Evolutionary conservation across 805 yeast genomes (phyloP).

Genomic region (Priceomyces medius): DNA sequence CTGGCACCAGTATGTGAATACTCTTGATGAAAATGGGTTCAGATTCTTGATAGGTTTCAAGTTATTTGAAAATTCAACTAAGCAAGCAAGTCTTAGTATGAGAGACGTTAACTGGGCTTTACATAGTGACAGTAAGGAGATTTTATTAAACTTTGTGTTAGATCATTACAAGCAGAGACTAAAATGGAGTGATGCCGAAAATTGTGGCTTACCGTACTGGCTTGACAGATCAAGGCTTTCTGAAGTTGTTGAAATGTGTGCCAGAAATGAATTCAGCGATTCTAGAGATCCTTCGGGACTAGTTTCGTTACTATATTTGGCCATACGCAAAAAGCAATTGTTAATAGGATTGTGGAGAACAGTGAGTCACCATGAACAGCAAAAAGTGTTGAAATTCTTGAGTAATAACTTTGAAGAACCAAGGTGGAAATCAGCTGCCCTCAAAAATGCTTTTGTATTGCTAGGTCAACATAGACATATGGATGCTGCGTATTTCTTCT

Average conservation of each 20-base stretch:
- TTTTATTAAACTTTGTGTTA: conserved; percentile 52
- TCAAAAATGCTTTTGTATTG: conserved; percentile 88
- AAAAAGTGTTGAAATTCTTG: conserved; percentile 76
- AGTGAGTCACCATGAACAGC: conserved; percentile 73
- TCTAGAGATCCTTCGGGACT: conserved; percentile 66
- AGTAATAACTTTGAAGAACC: conserved; percentile 69
- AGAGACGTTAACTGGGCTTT: conserved; percentile 87
- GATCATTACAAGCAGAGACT: conserved; percentile 44
- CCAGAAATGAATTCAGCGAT: conserved; percentile 65
- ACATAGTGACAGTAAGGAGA: conserved; percentile 74
- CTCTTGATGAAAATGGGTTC: conserved; percentile 64
- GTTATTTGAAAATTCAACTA: conserved; percentile 51
- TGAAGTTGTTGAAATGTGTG: conserved; percentile 61
- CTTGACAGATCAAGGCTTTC: conserved; percentile 28
- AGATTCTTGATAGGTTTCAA: conserved; percentile 71
- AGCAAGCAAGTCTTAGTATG: conserved; percentile 60
- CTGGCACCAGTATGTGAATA: conserved; percentile 43
- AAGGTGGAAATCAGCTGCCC: conserved; percentile 86
- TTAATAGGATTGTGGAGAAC: conserved; percentile 83
- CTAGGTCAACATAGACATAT: conserved; percentile 81
- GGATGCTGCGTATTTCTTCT: conserved; percentile 88
- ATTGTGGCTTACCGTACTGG: conserved; percentile 76
- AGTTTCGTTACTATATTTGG: conserved; percentile 73
- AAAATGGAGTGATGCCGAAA: conserved; percentile 60
- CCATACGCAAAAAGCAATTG: conserved; percentile 73